Evolutionary conservation across 352 stramenopile species (phyloP), one percentile per base, ranked within the genome.

Genomic region (Thraustochytrium striatum): DNA sequence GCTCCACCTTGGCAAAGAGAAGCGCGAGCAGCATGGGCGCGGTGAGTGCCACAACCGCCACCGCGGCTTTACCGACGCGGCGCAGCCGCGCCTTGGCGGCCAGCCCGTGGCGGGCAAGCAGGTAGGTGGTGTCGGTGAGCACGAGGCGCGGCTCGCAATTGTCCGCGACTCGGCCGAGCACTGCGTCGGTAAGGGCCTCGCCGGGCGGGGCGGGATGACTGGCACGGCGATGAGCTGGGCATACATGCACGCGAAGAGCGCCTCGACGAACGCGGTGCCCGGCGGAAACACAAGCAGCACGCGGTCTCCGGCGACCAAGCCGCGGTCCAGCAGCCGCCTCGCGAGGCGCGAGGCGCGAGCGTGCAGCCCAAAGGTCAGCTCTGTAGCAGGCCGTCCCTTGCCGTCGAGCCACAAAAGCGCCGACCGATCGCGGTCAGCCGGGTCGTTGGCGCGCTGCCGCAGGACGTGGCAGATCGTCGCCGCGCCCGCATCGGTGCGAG

Each of bases 281-380:
- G 97, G 97, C 33, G 95, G 92, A 81, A 98, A 99, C 25, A 99
- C 94, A 28, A 99, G 87, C 44, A 99, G 82, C 19, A 96, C 92
- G 44, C 89, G 88, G 57, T 94, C 89, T 9, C 89, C 92, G 1
- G 59, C 5, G 3, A 13, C 25, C 36, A 70, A 33, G 21, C 28
- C 35, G 41, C 53, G 13, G 25, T 21, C 13, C n/a, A 7, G 8
- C 21, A 70, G 59, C 21, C 7, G 11, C 35, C 59, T 25, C 13
- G 59, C 28, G 9, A 70, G 41, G 25, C 53, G 7, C 3, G 7
- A 33, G 35, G 13, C 25, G 41, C 41, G 33, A 3, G 13, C 13
- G 9, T 52, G 21, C 1, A 70, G 59, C 25, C 0, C 59, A 70
- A 52, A 70, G 41, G 33, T 70, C 1, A 70, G 41, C 21, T 33